phyloP scores from a whole-genome alignment of 225 moss, liverwort and hornwort genomes.

The Sphagnum contortum region DNA sequence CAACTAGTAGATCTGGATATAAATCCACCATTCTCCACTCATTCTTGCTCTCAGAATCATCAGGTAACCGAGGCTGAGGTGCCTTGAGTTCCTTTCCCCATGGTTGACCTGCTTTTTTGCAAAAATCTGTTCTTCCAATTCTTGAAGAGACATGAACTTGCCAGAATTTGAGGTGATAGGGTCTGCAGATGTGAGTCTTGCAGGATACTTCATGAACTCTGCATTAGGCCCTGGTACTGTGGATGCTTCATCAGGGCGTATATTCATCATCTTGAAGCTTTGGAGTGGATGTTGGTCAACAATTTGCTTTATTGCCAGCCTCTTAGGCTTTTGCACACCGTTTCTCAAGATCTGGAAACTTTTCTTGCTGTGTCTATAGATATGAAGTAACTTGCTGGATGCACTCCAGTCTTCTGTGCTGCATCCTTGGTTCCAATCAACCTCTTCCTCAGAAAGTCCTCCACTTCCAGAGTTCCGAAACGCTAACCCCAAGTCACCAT shows the following conservation, averaged over 20 bases:
- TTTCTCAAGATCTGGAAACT: background rate
- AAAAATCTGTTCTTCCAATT: background rate
- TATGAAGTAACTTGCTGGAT: background rate
- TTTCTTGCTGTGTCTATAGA: background rate
- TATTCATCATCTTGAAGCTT: no score
- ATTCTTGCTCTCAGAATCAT: background rate
- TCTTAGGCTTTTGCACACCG: constrained; percentile 1
- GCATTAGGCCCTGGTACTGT: no score
- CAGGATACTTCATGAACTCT: no score
- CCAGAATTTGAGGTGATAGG: constrained; percentile 4
- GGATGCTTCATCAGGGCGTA: no score
- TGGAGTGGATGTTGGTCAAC: no score
- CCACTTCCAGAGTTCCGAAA: background rate
- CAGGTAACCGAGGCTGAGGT: background rate
- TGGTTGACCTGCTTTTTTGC: background rate
- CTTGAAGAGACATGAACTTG: constrained; percentile 5
- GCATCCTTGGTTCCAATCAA: background rate
- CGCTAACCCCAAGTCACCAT: background rate
- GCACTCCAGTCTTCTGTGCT: background rate
- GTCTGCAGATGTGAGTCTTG: background rate
- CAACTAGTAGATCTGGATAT: background rate
- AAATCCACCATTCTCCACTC: background rate
- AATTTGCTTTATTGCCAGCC: constrained; percentile 4
- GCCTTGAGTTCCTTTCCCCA: background rate
- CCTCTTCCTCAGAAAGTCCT: background rate